Base-by-base conservation (phyloP, 2,329 filamentous ascomycete species). In the Calonectria fujianensis region DNA sequence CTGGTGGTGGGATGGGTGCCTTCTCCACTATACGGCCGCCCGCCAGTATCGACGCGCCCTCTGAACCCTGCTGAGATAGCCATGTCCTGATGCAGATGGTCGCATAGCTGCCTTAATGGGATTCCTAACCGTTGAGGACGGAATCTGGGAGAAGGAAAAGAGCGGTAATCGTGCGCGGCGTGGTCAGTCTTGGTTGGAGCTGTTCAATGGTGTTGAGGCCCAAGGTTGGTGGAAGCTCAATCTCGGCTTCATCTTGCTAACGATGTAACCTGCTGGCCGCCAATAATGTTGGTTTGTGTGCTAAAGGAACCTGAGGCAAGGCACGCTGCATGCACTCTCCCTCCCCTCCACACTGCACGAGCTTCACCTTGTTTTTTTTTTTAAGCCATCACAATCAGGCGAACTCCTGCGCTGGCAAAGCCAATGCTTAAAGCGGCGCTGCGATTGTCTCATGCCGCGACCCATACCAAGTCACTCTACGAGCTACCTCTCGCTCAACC, bases 401-500 rank as follows among this genome's bases (percentile, higher is more conserved):
- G 57, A 63, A 63, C 68, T 37, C 51, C 66, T 70, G 59, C 37
- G 37, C 63, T 29, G 61, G 24, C 52, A 11, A 10, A 11, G 20
- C 4, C 14, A 52, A 18, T 7, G 27, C 64, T 78, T 77, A 81
- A 81, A 81, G 79, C 79, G 75, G 79, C 77, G 71, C 41, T 63
- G 64, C 72, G 67, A 50, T 35, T 78, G 75, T 81, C 77, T 80
- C 72, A 76, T 45, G 71, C 68, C 74, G 57, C 66, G 72, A 71
- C 75, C 74, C 61, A 67, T 68, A 35, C 16, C 45, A 80, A 78
- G 80, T 81, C 77, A 72, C 76, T 79, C 61, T 51, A 20, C 72
- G 80, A 74, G 80, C 64, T 75, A 57, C 70, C 70, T 77, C 80
- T 78, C 80, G 68, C 41, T 3, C 65, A 69, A 75, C 78, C 80